phyloP scores from a whole-genome alignment of 2,329 filamentous ascomycete species.

The Alternaria burnsii region DNA sequence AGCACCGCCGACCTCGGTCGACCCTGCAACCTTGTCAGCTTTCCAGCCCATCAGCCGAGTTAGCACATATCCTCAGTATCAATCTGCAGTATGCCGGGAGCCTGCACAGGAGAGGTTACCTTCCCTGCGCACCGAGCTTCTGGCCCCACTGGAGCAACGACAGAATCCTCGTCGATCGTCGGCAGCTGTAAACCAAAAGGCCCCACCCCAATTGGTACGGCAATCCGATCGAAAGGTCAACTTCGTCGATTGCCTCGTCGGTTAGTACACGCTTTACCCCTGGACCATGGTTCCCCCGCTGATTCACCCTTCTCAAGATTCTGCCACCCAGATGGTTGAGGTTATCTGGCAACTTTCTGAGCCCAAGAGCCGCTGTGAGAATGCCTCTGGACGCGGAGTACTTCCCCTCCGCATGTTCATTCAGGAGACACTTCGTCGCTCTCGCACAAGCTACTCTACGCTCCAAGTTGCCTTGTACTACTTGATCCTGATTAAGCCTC shows the following conservation, averaged over 20 bases:
- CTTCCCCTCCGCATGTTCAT: conserved; percentile 94
- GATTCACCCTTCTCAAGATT: conserved; percentile 69
- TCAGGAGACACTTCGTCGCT: conserved; percentile 93
- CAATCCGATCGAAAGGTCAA: conserved; percentile 92
- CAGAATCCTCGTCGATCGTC: conserved; percentile 68
- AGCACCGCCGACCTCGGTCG: conserved; percentile 32
- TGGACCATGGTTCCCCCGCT: conserved; percentile 48
- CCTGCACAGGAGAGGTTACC: conserved; percentile 42
- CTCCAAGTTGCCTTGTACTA: conserved; percentile 97
- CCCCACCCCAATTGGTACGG: conserved; percentile 79
- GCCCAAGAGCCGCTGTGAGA: conserved; percentile 76
- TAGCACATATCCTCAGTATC: conserved; percentile 49
- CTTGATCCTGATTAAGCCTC: conserved; percentile 89
- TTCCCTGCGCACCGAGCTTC: conserved; percentile 49
- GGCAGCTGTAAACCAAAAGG: conserved; percentile 64
- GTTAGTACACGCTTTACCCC: conserved; percentile 68
- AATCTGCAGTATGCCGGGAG: conserved; percentile 51
- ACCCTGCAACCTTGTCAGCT: conserved; percentile 31
- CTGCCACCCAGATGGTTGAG: conserved; percentile 95
- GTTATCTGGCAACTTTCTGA: conserved; percentile 95
- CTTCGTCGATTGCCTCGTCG: conserved; percentile 96
- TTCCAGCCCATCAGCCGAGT: conserved; percentile 47
- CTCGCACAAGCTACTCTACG: conserved; percentile 96
- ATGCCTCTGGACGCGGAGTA: conserved; percentile 73
- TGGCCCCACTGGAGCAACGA: conserved; percentile 68